phyloP scores from a whole-genome alignment of 176 grass and related monocot species.

The Triticum monococcum region DNA sequence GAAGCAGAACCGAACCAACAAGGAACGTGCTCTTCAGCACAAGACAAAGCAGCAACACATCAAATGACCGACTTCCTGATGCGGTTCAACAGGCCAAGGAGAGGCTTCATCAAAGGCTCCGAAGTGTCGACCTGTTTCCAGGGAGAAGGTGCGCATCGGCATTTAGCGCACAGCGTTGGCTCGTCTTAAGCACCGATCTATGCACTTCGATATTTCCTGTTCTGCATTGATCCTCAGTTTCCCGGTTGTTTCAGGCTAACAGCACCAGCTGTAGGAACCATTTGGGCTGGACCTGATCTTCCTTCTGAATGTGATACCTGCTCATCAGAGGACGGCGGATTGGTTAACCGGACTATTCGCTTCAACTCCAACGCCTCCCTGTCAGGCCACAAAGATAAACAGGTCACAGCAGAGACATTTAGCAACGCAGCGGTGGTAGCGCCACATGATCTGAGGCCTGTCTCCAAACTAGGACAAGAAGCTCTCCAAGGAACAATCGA shows the following conservation, averaged over 20 bases:
- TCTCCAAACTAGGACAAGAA: neutral
- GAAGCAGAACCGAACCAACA: neutral
- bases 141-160: conserved; percentile 24
- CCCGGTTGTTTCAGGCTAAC: neutral
- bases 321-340: neutral
- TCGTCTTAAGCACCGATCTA: neutral
- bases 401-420: neutral
- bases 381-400: neutral
- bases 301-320: neutral
- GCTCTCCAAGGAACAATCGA: neutral
- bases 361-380: neutral
- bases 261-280: neutral
- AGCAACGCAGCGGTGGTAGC: neutral
- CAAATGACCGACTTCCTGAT: conserved; percentile 37
- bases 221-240: neutral
- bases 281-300: neutral
- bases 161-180: neutral
- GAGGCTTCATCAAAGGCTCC: conserved; percentile 42
- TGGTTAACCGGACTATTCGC: neutral
- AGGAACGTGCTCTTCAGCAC: neutral
- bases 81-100: conserved; percentile 37
- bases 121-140: conserved; percentile 17
- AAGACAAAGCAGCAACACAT: neutral
- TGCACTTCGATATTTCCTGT: neutral
- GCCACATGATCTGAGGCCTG: neutral